Base-by-base conservation (phyloP, 2,329 filamentous ascomycete species). In the Claviceps pazoutovae region DNA sequence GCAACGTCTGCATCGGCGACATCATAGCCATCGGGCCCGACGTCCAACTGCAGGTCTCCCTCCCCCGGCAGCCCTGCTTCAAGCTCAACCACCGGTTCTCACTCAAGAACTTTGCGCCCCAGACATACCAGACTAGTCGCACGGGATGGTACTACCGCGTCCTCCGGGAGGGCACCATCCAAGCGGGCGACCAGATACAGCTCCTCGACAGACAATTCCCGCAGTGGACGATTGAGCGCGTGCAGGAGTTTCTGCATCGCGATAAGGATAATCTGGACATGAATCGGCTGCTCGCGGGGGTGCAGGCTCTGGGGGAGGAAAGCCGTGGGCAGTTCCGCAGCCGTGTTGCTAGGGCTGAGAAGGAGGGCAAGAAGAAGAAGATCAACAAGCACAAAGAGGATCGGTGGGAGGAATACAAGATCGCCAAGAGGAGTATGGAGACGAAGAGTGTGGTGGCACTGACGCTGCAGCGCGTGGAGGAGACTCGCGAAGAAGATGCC, bases 101-200 rank as follows among this genome's bases (percentile, higher is more conserved):
- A 37, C 66, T 82, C 9, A 78, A 78, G 58, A 75, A 80, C 54
- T 83, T 84, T 63, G 77, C 80, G 4, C 74, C 74, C 0, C 68
- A 71, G 19, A 76, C 78, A 0, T 81, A 77, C 64, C 70, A 73
- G 55, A 68, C 68, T 2, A 76, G 76, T 53, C 73, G 80, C 1
- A 83, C 80, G 0, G 82, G 82, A 0, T 85, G 80, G 81, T 78
- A 83, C 60, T 84, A 83, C 56, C 74, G 80, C 2, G 75, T 85
- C 1, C 60, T 84, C 16, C 66, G 68, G 2, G 71, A 75, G 36
- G 82, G 82, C 0, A 66, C 60, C 0, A 72, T 85, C 43, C 62
- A 68, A 17, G 71, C 71, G 0, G 81, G 81, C 7, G 79, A 84
- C 57, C 66, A 71, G 57, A 75, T 84, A 55, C 64, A 62, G 4